Evolutionary conservation across 345 rosid genomes (phyloP), one percentile per base, ranked within the genome.

Genomic region (Aquilaria yunnanensis): DNA sequence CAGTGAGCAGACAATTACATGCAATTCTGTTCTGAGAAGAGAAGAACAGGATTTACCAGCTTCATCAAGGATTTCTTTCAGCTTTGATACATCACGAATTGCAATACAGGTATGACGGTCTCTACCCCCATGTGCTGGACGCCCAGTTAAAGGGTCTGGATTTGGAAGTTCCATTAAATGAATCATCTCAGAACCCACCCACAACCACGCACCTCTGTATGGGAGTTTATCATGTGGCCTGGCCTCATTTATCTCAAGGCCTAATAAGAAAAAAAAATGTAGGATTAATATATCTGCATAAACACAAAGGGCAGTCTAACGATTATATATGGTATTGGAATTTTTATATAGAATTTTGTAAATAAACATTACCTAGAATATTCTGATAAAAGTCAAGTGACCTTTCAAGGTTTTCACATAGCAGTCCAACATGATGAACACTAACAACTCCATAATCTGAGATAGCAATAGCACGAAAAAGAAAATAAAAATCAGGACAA

Each of bases 141-240:
- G 80, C 77, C 98, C 98, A 0, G 80, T 78, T 72, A 90, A 82
- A 0, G 98, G 98, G 74, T 93, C 97, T 1, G 98, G 97, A 78
- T 90, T 90, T 11, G 97, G 92, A 60, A 90, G 98, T 78, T 93
- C 98, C 98, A 93, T 93, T n/a, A 93, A 70, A 73, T 93, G 98
- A 70, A 93, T 93, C 97, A 90, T 93, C 81, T 90, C 97, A 48
- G 97, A 75, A 56, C 98, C 98, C 57, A 93, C 83, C 98, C 98
- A 93, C 77, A 93, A 72, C 95, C 98, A 93, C 51, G 89, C 96
- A 46, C 97, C 98, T 61, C 90, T 84, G 37, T 93, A 86, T 0
- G 96, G 97, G 70, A 93, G 92, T 81, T 88, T 93, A 70, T 88
- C 90, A 32, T 93, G 76, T 23, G 99, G 99, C 72, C 99, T 87